phyloP scores from a whole-genome alignment of 768 basidiomycete genomes.

The Russula earlei region DNA sequence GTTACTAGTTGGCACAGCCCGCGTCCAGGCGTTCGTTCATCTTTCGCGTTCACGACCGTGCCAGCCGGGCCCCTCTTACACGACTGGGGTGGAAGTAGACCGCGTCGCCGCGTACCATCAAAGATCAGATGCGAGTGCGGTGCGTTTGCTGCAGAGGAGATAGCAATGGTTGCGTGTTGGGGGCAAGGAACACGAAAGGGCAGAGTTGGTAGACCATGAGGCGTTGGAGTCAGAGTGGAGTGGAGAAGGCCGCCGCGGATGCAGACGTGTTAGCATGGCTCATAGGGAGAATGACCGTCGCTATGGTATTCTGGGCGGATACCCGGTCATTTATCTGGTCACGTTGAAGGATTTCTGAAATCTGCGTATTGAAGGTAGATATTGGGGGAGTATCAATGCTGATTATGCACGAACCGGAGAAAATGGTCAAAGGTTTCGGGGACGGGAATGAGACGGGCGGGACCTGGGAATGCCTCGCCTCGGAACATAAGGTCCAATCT shows the following conservation, averaged over 20 bases:
- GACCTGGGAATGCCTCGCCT: no score
- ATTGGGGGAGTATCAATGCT: no score
- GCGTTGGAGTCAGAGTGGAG: neutral
- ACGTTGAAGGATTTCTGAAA: slow-evolving; percentile 1
- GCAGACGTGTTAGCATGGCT: neutral
- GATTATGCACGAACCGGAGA: no score
- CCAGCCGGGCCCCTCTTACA: no score
- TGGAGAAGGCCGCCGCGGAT: neutral
- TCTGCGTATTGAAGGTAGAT: no score
- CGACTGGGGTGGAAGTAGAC: neutral
- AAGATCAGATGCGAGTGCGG: neutral
- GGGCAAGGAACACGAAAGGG: no score
- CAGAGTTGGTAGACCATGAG: neutral
- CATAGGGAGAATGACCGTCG: no score
- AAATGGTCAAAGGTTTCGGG: no score
- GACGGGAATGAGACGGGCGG: no score
- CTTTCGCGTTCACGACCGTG: neutral
- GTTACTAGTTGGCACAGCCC: neutral
- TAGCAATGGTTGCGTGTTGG: neutral
- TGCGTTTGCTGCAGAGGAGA: neutral
- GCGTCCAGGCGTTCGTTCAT: no score
- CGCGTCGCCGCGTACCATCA: neutral
- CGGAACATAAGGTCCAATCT: no score
- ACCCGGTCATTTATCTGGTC: neutral
- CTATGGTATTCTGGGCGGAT: neutral